Evolutionary conservation across 257 asterid genomes (phyloP).

Genomic region (Buddleja alternifolia): DNA sequence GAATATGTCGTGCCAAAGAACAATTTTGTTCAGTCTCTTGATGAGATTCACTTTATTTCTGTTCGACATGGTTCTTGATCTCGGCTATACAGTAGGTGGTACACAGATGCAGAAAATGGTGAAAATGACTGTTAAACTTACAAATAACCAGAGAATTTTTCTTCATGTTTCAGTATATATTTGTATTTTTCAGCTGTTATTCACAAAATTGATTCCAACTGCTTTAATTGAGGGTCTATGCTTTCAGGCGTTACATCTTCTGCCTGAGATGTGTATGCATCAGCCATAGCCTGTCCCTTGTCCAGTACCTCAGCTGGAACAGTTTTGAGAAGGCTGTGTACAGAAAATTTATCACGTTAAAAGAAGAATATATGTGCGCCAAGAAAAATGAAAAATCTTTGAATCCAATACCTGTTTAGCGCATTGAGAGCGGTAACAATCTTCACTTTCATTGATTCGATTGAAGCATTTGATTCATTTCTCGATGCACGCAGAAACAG

Average conservation of each 20-base stretch:
- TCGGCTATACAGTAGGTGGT: background rate
- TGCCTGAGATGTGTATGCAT: conserved; percentile 57
- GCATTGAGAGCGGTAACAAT: conserved; percentile 62
- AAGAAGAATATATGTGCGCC: background rate
- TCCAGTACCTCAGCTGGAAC: conserved; percentile 82
- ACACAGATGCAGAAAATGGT: no score
- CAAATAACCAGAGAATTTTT: no score
- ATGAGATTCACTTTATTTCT: background rate
- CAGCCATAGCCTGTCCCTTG: conserved; percentile 85
- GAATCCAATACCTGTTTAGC: conserved; percentile 61
- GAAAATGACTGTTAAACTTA: no score
- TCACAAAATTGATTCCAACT: conserved; percentile 70
- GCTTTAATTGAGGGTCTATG: conserved; percentile 63
- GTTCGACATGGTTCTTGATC: background rate
- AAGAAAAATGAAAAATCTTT: background rate
- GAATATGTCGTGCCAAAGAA: no score
- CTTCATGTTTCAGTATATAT: background rate
- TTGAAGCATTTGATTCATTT: conserved; percentile 56
- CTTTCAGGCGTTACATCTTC: conserved; percentile 41
- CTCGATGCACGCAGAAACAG: conserved; percentile 83
- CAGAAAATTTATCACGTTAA: background rate
- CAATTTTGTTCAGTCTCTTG: no score
- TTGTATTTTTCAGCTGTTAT: background rate
- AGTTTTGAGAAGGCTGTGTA: conserved; percentile 70
- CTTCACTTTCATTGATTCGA: conserved; percentile 66